Base-by-base conservation (phyloP, 257 asterid species). In the Scutellaria baicalensis region DNA sequence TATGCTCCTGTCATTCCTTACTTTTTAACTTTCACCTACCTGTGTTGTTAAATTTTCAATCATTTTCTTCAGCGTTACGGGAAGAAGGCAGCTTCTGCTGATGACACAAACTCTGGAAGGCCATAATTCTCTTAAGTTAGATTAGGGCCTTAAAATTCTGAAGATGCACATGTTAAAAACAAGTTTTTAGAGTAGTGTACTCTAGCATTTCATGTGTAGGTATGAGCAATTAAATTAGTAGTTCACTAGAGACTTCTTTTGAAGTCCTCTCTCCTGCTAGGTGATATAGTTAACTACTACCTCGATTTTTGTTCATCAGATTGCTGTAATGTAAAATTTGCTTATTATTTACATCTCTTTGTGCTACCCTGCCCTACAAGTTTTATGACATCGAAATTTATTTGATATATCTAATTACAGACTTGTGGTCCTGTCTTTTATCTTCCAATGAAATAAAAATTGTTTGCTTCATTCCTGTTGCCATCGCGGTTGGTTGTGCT, bases 31-130 rank as follows among this genome's bases (percentile, higher is more conserved):
- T 56, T 58, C 12, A 33, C 43, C 8, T 57, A 27, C 58, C 47
- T 8, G 8, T 64, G 33, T 44, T 45, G 42, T 66, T 61, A 49
- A 68, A 45, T 18, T n/a, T 60, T 54, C 62, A n/a, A 33, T 43
- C 58, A 62, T 74, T 71, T 71, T 64, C 47, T 68, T 61, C 96
- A 93, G 97, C 97, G 96, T 51, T 93, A 74, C 8, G 94, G 96
- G 64, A 93, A 90, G 88, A 90, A 85, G 85, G 85, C 67, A 66
- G 81, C 77, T 74, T 77, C 89, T 33, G 13, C 82, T 45, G 95
- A 88, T 47, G 97, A 91, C 43, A 36, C 85, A n/a, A 77, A 66
- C 83, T 45, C 59, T 38, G 69, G 78, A 52, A 81, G 85, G 80
- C 83, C 92, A 74, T 92, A 78, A 82, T 64, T 69, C 50, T 69